A percentile compares a stretch with the other conserved stretches of the same genome.
phyloP scores from a whole-genome alignment of 2,329 filamentous ascomycete species.

The Trichoderma cornu-damae region DNA sequence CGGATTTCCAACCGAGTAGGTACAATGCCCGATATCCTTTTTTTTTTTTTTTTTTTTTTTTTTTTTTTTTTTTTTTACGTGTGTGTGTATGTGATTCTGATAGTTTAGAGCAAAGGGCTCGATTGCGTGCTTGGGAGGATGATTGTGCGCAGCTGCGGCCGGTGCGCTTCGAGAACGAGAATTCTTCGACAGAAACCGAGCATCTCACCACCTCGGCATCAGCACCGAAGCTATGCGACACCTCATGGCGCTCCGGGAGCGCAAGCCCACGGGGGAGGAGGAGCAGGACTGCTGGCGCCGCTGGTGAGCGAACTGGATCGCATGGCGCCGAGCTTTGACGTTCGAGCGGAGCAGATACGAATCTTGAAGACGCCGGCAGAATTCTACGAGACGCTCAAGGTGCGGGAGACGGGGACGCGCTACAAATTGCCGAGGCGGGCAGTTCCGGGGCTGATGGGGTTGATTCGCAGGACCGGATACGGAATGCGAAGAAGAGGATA shows the following conservation, averaged over 20 bases:
- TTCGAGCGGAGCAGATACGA: conserved; percentile 72
- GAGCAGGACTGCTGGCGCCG: conserved; percentile 44
- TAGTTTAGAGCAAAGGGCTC: neutral
- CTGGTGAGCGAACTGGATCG: conserved; percentile 72
- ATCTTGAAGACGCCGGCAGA: conserved; percentile 77
- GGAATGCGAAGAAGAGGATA: conserved; percentile 68
- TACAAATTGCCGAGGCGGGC: neutral
- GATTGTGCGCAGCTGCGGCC: conserved; percentile 34
- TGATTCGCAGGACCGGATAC: conserved; percentile 66
- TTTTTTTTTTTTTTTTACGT: neutral
- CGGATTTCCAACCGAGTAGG: neutral
- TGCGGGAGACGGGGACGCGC: conserved; percentile 30
- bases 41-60: neutral
- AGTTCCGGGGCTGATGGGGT: conserved; percentile 3
- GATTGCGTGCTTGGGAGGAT: conserved; percentile 23
- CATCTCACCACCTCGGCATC: conserved; percentile 31
- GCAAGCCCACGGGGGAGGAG: conserved; percentile 19
- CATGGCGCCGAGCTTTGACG: conserved; percentile 84
- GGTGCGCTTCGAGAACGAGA: conserved; percentile 29
- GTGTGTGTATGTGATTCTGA: neutral
- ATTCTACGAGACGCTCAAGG: conserved; percentile 90
- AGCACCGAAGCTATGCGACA: conserved; percentile 40
- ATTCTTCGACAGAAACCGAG: conserved; percentile 27
- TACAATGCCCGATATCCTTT: neutral
- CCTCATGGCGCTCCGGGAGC: conserved; percentile 29